phyloP scores from a whole-genome alignment of 257 asterid species.

The Anisodus tanguticus region DNA sequence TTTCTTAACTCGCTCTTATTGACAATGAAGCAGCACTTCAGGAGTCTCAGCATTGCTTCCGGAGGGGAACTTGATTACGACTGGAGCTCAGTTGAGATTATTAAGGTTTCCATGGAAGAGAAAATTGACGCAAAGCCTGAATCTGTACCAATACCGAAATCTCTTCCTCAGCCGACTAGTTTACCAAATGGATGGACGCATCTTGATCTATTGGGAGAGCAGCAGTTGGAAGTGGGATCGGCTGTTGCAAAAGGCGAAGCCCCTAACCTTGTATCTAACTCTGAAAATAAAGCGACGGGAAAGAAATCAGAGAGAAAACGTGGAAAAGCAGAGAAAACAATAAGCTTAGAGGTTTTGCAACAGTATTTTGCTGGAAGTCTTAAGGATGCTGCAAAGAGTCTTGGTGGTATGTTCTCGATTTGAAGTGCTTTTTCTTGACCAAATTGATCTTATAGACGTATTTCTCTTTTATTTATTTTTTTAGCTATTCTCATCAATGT shows the following conservation, averaged over 20 bases:
- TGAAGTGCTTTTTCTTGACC: neutral
- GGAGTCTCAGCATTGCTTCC: constrained; percentile 83
- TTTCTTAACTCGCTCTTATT: constrained; percentile 66
- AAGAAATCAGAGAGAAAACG: constrained; percentile 80
- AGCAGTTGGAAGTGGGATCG: constrained; percentile 38
- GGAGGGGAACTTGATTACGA: constrained; percentile 72
- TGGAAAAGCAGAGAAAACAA: constrained; percentile 88
- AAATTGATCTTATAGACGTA: neutral
- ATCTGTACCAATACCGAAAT: constrained; percentile 30
- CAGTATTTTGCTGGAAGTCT: constrained; percentile 89
- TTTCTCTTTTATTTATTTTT: neutral
- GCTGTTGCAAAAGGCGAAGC: constrained; percentile 43
- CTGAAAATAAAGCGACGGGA: constrained; percentile 46
- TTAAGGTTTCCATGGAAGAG: constrained; percentile 56
- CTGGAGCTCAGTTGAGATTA: constrained; percentile 70
- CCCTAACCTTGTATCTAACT: constrained; percentile 44
- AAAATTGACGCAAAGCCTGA: constrained; percentile 47
- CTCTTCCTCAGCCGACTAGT: constrained; percentile 47
- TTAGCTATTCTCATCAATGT: neutral
- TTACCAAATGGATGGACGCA: constrained; percentile 45
- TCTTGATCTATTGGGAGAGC: constrained; percentile 46
- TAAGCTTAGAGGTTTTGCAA: constrained; percentile 83
- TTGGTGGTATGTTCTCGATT: constrained; percentile 68
- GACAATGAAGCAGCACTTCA: constrained; percentile 76
- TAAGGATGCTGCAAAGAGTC: constrained; percentile 90